Conservation (phyloP, 2,329 filamentous ascomycete genomes). For the Chaetomiaceae sp. region DNA sequence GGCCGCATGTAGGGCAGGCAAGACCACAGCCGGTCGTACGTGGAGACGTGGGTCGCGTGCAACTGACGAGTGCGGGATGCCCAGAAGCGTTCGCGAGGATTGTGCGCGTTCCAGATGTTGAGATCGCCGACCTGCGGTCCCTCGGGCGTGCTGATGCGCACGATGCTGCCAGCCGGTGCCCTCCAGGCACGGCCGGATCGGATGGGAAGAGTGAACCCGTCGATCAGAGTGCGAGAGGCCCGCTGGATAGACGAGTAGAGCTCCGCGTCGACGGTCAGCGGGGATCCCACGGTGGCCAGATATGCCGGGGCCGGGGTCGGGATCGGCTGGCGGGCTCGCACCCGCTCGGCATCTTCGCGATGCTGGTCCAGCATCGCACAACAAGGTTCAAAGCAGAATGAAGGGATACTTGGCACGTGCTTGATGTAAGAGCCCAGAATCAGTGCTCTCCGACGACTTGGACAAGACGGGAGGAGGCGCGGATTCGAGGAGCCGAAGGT, state of each 20-base stretch:
- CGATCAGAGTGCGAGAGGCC: constrained; percentile 35
- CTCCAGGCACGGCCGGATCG: constrained; percentile 69
- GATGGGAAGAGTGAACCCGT: constrained; percentile 61
- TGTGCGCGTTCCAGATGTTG: constrained; percentile 72
- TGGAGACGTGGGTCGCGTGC: constrained; percentile 66
- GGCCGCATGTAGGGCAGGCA: constrained; percentile 71
- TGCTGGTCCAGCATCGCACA: no score
- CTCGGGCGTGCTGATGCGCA: constrained; percentile 67
- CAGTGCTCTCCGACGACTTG: no score
- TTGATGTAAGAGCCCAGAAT: no score
- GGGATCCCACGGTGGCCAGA: constrained; percentile 16
- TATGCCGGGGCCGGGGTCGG: constrained; percentile 38
- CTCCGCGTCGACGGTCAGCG: constrained; percentile 34
- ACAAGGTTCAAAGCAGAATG: no score
- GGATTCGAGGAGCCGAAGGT: no score
- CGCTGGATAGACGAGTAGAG: constrained; percentile 57
- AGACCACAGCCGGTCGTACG: constrained; percentile 71
- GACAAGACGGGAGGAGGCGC: no score
- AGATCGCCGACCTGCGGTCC: constrained; percentile 80
- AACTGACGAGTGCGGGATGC: constrained; percentile 72
- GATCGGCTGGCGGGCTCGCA: constrained; percentile 1
- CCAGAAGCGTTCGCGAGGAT: constrained; percentile 79
- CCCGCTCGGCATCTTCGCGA: not conserved
- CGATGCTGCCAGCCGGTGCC: constrained; percentile 60
- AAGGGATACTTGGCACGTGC: no score